phyloP scores from a whole-genome alignment of 2,329 filamentous ascomycete species.

The Malbranchea zuffiana region DNA sequence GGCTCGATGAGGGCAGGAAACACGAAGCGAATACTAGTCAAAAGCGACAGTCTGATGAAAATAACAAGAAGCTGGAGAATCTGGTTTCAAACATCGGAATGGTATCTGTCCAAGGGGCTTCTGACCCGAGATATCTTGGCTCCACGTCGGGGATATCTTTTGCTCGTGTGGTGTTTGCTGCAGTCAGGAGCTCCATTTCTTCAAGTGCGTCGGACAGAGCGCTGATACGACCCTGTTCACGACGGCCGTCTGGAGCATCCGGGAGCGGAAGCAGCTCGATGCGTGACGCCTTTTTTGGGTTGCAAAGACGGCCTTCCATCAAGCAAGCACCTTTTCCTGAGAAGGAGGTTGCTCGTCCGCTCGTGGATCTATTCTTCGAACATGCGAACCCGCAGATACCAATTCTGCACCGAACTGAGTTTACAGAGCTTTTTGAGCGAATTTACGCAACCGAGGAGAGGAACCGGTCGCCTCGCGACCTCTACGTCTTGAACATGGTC shows the following conservation, averaged over 20 bases:
- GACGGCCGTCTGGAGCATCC: constrained; percentile 39
- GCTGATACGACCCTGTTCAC: constrained; percentile 49
- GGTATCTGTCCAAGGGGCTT: constrained; percentile 65
- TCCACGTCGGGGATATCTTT: constrained; percentile 89
- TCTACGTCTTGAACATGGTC: constrained; percentile 95
- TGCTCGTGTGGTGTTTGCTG: constrained; percentile 84
- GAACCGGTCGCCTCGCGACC: constrained; percentile 61
- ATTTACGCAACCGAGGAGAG: constrained; percentile 62
- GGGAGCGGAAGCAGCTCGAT: constrained; percentile 58
- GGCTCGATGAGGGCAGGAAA: no score
- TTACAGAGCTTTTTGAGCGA: constrained; percentile 75
- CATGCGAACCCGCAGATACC: constrained; percentile 94
- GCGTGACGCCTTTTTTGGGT: constrained; percentile 93
- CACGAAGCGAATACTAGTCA: constrained; percentile 18
- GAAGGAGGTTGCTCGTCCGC: constrained; percentile 56
- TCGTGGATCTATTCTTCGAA: constrained; percentile 83
- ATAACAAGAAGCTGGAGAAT: constrained; percentile 45
- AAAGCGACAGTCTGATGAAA: constrained; percentile 47
- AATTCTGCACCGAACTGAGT: constrained; percentile 77
- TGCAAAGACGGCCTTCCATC: constrained; percentile 82
- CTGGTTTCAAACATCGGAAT: constrained; percentile 60
- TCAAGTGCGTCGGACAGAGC: constrained; percentile 51
- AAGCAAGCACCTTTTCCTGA: constrained; percentile 76
- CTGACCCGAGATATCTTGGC: constrained; percentile 70
- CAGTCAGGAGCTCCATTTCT: constrained; percentile 66